phyloP scores from a whole-genome alignment of 179 eudicot species.

The Pouteria campechiana region DNA sequence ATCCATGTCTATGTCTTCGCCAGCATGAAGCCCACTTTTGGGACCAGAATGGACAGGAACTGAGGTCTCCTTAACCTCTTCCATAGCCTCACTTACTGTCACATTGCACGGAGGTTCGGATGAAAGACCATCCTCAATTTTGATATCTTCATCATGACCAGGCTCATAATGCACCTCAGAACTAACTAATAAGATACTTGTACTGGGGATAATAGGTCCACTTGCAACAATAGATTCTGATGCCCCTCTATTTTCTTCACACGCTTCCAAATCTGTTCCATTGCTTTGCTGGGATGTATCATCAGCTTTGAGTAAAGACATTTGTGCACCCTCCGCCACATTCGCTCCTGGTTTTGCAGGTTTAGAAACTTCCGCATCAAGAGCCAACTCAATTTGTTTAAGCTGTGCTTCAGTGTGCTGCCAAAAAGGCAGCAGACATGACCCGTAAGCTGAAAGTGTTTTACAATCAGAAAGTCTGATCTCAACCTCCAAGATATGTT shows the following conservation, averaged over 20 bases:
- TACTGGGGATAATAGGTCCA: too few species aligned
- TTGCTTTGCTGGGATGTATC: constrained; percentile 12
- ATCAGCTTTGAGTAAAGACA: constrained; percentile 17
- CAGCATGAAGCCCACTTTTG: constrained; percentile 16
- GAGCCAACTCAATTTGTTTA: constrained; percentile 44
- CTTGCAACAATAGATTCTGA: too few species aligned
- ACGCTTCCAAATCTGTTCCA: constrained; percentile 12
- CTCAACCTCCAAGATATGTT: constrained; percentile 53
- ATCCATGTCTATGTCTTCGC: constrained; percentile 78
- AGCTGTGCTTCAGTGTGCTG: constrained; percentile 58
- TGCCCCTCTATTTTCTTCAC: constrained; percentile 7
- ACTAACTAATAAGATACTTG: too few species aligned
- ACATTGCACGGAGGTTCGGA: background rate
- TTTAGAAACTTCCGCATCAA: constrained; percentile 25
- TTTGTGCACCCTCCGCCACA: too few species aligned
- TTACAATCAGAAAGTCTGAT: constrained; percentile 72
- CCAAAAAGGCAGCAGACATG: constrained; percentile 80
- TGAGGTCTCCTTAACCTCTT: constrained; percentile 15
- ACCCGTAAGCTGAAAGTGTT: constrained; percentile 53
- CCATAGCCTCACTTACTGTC: constrained; percentile 12
- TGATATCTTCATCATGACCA: constrained; percentile 8
- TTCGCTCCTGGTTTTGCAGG: constrained; percentile 3
- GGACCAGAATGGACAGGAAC: constrained; percentile 14
- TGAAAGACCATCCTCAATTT: constrained; percentile 9
- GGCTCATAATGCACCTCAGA: constrained; percentile 10